A percentile compares a stretch with the other conserved stretches of the same genome.
These are phyloP conservation scores for Blastobotrys arbuscula DNA, from an alignment of 1,139 yeast genomes.

Conservation along the genomic window DNA sequence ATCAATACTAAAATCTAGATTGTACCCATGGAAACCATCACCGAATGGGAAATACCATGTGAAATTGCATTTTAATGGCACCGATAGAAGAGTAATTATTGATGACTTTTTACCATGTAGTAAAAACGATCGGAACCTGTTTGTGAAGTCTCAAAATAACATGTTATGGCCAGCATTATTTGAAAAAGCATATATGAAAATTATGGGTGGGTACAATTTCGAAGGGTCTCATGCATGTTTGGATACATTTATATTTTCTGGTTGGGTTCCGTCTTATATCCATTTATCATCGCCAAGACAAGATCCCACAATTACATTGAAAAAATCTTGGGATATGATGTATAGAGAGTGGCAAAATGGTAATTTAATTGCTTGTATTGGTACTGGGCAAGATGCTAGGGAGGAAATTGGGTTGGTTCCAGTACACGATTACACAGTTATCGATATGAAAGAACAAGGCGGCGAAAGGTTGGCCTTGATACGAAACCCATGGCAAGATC, in stretches of 20 bases:
- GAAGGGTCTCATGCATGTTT: conserved; percentile 73
- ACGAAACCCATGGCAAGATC: conserved; percentile 51
- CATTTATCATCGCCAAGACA: conserved; percentile 15
- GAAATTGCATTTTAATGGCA: conserved; percentile 54
- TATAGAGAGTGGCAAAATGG: conserved; percentile 33
- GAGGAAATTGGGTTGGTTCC: conserved; percentile 44
- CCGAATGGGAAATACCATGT: conserved; percentile 38
- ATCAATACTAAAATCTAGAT: conserved; percentile 17
- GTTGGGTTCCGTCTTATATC: conserved; percentile 70
- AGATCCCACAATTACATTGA: conserved; percentile 21
- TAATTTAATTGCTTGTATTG: conserved; percentile 52
- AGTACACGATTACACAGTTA: conserved; percentile 66
- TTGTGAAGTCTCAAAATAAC: conserved; percentile 35
- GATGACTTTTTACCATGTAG: conserved; percentile 42
- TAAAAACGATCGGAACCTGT: conserved; percentile 25
- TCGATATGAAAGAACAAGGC: conserved; percentile 33
- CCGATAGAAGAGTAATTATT: conserved; percentile 45
- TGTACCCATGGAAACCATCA: conserved; percentile 24
- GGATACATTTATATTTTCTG: conserved; percentile 62
- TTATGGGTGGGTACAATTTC: conserved; percentile 60
- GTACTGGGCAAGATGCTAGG: conserved; percentile 50
- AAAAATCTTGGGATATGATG: conserved; percentile 37
- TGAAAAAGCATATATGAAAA: conserved; percentile 69
- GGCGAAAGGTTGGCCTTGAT: conserved; percentile 32
- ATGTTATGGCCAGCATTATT: conserved; percentile 62